A percentile compares a stretch with the other conserved stretches of the same genome.
phyloP scores from a whole-genome alignment of 768 basidiomycete species.

The Termitomyces sp. region DNA sequence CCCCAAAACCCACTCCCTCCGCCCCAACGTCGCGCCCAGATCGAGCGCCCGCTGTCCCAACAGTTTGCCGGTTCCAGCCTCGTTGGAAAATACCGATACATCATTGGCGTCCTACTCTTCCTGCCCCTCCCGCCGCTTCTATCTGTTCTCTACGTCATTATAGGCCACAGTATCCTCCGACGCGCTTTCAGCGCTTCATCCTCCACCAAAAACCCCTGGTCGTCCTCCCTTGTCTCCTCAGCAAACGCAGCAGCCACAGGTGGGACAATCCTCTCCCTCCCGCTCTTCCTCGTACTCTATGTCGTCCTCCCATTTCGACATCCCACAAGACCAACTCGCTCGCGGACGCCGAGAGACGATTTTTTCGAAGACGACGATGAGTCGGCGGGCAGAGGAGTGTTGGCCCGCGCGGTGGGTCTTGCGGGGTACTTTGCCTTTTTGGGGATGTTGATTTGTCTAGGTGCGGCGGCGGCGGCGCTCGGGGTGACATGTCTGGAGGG shows the following conservation, averaged over 20 bases:
- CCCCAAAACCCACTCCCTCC: not conserved
- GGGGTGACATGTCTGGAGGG: not conserved
- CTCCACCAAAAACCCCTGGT: constrained; percentile 11
- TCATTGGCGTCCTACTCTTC: constrained; percentile 22
- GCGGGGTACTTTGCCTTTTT: not conserved
- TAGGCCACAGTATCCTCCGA: constrained; percentile 29
- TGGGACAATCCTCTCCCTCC: constrained; percentile 29
- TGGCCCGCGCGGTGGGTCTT: not conserved
- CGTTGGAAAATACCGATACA: constrained; percentile 2
- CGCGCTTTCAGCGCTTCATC: constrained; percentile 9
- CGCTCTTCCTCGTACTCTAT: constrained; percentile 28
- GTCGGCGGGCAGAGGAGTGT: too few relatives aligned
- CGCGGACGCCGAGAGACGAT: not conserved
- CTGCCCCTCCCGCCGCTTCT: constrained; percentile 31
- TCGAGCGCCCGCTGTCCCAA: not conserved
- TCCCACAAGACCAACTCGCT: constrained; percentile 3
- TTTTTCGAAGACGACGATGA: not conserved
- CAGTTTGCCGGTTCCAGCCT: not conserved
- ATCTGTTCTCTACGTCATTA: constrained; percentile 24
- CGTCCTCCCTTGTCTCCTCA: constrained; percentile 23
- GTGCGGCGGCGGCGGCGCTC: not conserved
- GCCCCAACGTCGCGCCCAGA: not conserved
- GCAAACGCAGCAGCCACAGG: constrained; percentile 29
- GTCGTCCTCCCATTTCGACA: constrained; percentile 18
- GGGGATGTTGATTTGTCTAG: not conserved